Conservation (phyloP, 352 stramenopile genomes). For the Phytophthora vignae region DNA sequence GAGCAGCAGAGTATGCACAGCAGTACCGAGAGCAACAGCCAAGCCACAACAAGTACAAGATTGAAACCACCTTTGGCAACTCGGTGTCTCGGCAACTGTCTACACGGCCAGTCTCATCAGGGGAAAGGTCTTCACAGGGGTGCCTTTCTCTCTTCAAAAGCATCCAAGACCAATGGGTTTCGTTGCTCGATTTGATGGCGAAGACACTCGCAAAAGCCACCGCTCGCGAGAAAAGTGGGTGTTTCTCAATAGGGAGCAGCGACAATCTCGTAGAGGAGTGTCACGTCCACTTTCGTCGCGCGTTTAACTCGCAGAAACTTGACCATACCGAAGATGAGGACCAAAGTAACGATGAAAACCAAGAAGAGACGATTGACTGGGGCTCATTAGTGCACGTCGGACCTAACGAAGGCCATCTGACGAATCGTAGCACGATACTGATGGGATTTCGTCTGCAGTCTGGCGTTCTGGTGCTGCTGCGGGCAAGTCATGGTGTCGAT, state of each 20-base stretch:
- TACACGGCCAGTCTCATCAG: background rate
- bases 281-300: conserved; percentile 41
- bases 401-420: conserved; percentile 8
- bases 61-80: conserved; percentile 80
- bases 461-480: conserved; percentile 40
- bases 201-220: conserved; percentile 30
- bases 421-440: conserved; percentile 25
- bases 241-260: conserved; percentile 37
- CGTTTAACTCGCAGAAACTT: conserved; percentile 10
- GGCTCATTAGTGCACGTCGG: conserved; percentile 45
- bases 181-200: conserved; percentile 40
- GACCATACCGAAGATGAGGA: conserved; percentile 30
- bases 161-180: conserved; percentile 56
- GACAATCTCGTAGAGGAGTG: conserved; percentile 44
- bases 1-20: conserved; percentile 45
- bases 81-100: conserved; percentile 51
- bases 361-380: conserved; percentile 70
- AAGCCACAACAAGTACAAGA: conserved; percentile 45
- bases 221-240: conserved; percentile 31
- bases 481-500: conserved; percentile 16
- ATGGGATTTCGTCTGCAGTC: conserved; percentile 44
- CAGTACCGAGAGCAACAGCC: conserved; percentile 53
- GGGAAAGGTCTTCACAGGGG: background rate
- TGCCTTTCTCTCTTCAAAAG: conserved; percentile 23
- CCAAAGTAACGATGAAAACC: conserved; percentile 39